Evolutionary conservation across 306 rosid genomes (phyloP), one percentile per base, ranked within the genome.

Genomic region (Cyclanthera cordifolia): DNA sequence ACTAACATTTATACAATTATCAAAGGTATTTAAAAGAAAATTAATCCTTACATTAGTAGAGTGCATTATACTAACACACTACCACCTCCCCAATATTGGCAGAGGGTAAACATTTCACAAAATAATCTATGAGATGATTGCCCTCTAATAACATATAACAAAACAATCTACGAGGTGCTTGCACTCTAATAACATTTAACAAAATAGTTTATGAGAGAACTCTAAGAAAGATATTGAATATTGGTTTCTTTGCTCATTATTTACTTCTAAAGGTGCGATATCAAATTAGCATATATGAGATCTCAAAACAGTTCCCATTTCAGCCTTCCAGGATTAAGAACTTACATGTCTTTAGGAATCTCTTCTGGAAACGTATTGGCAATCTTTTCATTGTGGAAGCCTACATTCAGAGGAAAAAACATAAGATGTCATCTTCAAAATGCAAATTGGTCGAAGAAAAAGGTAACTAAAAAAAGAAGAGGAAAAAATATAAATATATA

Each of bases 321-420:
- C 20, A 73, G 71, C 68, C 34, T 61, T 50, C 70, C 20, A 73
- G 71, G 15, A 70, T 24, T 61, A 43, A 45, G 7, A 69, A 69
- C 73, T 74, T 75, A 81, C 88, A 74, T 48, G 49, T 84, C 83
- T 71, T 74, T 84, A 37, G 75, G 39, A 53, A 71, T 63, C 63
- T 80, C 85, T 75, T 84, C 88, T 1, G 66, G 67, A 50, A 70
- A 78, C 41, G 81, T 73, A 76, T 67, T 76, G 53, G 54, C 79
- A 75, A 70, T 73, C 68, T 73, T 78, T 34, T 83, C 79, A 37
- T 45, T 16, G 52, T 78, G 75, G 58, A 83, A 74, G 58, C 78
- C 74, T 51, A 67, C 53, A 64, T 66, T 83, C 82, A 69, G 75
- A 63, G 57, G 58, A 19, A 57, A 3, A 6, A 25, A 67, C 37